Percentiles rank a stretch among this genome's conserved stretches.
Conservation (phyloP, 2,329 filamentous ascomycete species). For the Cladosporium sphaerospermum region DNA sequence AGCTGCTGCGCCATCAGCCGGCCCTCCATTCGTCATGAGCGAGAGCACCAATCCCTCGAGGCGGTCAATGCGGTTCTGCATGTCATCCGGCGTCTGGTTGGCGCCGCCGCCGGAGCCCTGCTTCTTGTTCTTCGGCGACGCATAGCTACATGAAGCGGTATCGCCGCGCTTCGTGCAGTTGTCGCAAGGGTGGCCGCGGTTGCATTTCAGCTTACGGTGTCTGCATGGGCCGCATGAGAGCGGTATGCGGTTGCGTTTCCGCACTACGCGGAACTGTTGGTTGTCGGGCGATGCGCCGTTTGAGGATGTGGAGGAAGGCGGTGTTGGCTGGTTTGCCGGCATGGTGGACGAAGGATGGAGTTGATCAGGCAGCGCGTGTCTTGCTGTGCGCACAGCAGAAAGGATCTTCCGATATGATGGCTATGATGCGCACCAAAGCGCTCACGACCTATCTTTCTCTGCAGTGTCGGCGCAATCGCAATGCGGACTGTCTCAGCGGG, state of each 20-base stretch:
- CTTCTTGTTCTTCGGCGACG: constrained; percentile 61
- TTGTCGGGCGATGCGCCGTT: constrained; percentile 67
- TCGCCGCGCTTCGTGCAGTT: constrained; percentile 89
- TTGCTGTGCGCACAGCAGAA: no score
- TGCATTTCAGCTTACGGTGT: constrained; percentile 95
- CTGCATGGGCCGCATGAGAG: constrained; percentile 88
- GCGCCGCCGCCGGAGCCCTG: constrained; percentile 21
- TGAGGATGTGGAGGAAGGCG: constrained; percentile 66
- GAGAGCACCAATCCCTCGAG: constrained; percentile 87
- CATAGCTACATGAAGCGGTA: constrained; percentile 77
- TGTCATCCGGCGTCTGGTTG: constrained; percentile 71
- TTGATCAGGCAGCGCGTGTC: no score
- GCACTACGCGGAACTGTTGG: constrained; percentile 77
- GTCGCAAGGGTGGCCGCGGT: constrained; percentile 82
- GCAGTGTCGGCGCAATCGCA: no score
- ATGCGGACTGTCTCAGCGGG: no score
- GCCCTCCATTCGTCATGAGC: constrained; percentile 83
- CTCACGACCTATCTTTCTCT: no score
- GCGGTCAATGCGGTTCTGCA: constrained; percentile 97
- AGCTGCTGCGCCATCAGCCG: constrained; percentile 49
- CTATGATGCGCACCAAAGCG: no score
- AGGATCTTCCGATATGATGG: no score
- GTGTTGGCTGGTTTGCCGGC: constrained; percentile 50
- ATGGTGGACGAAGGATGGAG: background rate
- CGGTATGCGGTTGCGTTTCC: constrained; percentile 86